phyloP scores from a whole-genome alignment of 169 alveolate species.

The Theileria orientalis region DNA sequence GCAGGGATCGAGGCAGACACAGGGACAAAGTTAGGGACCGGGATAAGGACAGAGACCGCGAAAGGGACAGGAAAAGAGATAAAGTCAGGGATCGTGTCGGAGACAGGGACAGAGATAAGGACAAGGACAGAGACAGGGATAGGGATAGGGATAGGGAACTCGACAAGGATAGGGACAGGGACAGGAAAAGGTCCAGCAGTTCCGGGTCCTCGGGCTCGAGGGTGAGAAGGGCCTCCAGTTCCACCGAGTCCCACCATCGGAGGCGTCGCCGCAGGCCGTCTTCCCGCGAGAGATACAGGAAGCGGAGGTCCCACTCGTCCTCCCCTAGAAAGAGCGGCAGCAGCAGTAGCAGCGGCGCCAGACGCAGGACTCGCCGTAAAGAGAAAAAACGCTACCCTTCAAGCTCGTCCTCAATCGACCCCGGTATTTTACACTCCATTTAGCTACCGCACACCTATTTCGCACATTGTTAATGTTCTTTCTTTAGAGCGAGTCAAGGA shows the following conservation, averaged over 20 bases:
- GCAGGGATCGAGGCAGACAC: neutral
- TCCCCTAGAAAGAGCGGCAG: neutral
- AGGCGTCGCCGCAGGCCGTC: neutral
- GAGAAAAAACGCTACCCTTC: constrained; percentile 10
- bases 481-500: constrained; percentile 3
- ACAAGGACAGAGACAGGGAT: neutral
- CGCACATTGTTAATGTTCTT: no score
- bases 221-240: neutral
- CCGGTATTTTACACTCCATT: constrained; percentile 10
- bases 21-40: neutral
- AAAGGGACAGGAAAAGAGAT: neutral
- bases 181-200: neutral
- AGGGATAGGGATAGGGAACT: neutral
- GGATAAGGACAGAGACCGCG: neutral
- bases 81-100: neutral
- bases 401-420: constrained; percentile 7
- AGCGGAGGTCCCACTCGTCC: neutral
- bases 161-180: neutral
- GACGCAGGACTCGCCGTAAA: neutral
- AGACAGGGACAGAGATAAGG: neutral
- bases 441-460: no score
- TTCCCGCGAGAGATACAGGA: constrained; percentile 17
- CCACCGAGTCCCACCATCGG: neutral
- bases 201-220: neutral
- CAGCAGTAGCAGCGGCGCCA: neutral